A percentile compares a stretch with the other conserved stretches of the same genome.
phyloP scores from a whole-genome alignment of 257 asterid genomes.

The Misopates orontium region DNA sequence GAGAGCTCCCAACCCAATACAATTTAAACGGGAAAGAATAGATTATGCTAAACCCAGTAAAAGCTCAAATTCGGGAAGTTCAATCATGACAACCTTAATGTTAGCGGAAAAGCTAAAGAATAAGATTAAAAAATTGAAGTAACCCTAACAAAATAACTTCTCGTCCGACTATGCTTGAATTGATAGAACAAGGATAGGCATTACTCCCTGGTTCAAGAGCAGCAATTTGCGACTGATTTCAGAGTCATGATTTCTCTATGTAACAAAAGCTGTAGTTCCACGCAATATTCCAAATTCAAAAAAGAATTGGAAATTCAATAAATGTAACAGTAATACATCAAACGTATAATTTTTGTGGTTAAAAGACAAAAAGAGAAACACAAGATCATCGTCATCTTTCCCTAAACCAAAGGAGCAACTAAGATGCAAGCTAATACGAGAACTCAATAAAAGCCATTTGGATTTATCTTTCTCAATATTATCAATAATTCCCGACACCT shows the following conservation, averaged over 20 bases:
- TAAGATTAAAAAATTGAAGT: too few relatives aligned
- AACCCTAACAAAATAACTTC: too few relatives aligned
- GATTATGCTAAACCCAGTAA: too few relatives aligned
- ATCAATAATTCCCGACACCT: too few relatives aligned
- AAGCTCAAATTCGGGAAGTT: too few relatives aligned
- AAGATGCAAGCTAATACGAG: not conserved
- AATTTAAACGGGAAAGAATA: too few relatives aligned
- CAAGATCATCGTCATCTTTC: not conserved
- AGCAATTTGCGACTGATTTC: not conserved
- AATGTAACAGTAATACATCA: not conserved
- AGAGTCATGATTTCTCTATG: not conserved
- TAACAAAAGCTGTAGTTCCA: slow-evolving; percentile 8
- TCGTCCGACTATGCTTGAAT: too few relatives aligned
- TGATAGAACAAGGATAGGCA: too few relatives aligned
- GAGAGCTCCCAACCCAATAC: too few relatives aligned
- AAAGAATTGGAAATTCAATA: not conserved
- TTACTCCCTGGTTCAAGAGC: not conserved
- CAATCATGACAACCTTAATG: too few relatives aligned
- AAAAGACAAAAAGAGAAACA: slow-evolving; percentile 7
- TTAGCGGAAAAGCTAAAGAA: too few relatives aligned
- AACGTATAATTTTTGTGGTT: not conserved
- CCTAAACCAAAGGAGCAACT: slow-evolving; percentile 13
- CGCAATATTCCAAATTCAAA: slow-evolving; percentile 1
- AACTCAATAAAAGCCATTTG: not conserved
- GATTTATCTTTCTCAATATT: not conserved